phyloP scores from a whole-genome alignment of 768 basidiomycete genomes.

The Lyophyllum semitale region DNA sequence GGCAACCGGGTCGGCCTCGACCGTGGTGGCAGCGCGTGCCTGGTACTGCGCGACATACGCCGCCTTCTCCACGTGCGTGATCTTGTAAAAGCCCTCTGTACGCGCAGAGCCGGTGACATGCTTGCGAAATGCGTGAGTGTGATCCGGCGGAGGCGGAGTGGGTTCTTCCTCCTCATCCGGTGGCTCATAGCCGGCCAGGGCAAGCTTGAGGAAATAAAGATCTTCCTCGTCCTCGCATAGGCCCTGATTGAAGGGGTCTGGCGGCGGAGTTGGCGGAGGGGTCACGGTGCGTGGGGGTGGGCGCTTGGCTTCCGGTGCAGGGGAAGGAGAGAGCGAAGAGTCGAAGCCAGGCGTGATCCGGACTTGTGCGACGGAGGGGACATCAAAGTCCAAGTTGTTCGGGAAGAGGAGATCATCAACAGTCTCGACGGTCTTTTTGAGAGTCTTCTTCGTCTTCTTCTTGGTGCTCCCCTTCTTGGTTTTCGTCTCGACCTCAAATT shows the following conservation, averaged over 20 bases:
- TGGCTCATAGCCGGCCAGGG: conserved; percentile 43
- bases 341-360: conserved; percentile 44
- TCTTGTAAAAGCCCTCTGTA: conserved; percentile 95
- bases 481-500: conserved; percentile 26
- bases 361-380: conserved; percentile 52
- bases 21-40: conserved; percentile 47
- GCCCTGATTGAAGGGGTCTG: conserved; percentile 55
- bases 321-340: conserved; percentile 52
- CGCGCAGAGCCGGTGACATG: conserved; percentile 87
- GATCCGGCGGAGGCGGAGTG: conserved; percentile 19
- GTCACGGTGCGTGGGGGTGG: conserved; percentile 33
- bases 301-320: conserved; percentile 33
- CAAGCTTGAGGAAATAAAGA: conserved; percentile 73
- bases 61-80: conserved; percentile 88
- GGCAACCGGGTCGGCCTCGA: conserved; percentile 43
- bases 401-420: conserved; percentile 55
- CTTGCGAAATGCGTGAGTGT: conserved; percentile 57
- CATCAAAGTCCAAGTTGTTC: conserved; percentile 49
- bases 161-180: conserved; percentile 21
- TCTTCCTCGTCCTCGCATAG: conserved; percentile 90
- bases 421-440: conserved; percentile 29
- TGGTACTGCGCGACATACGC: conserved; percentile 91
- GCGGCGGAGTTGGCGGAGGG: conserved; percentile 47
- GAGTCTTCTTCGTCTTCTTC: conserved; percentile 44
- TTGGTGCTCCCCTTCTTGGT: conserved; percentile 39